Evolutionary conservation across 108 stramenopile genomes (phyloP).

Genomic region (Discostella stelligeroides): DNA sequence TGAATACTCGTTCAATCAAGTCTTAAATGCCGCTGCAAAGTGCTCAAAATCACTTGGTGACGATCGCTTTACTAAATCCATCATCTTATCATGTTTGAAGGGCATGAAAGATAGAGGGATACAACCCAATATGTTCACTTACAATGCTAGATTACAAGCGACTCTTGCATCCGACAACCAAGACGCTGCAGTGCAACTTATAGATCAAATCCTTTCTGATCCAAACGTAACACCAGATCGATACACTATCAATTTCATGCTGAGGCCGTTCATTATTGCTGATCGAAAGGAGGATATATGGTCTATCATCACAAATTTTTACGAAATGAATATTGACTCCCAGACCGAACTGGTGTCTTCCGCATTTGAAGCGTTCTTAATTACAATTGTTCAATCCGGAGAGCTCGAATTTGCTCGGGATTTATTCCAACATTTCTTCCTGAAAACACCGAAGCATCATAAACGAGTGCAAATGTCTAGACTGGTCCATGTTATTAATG

Average conservation of each 20-base stretch:
- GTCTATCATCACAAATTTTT: slow-evolving; percentile 52
- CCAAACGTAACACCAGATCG: slow-evolving; percentile 53
- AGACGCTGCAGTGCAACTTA: slow-evolving; percentile 41
- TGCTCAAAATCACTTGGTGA: slow-evolving; percentile 47
- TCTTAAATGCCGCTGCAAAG: slow-evolving; percentile 61
- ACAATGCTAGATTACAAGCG: slow-evolving; percentile 69
- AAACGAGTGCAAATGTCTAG: slow-evolving; percentile 32
- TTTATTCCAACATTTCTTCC: slow-evolving; percentile 62
- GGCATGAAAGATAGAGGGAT: slow-evolving; percentile 44
- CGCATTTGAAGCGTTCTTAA: slow-evolving; percentile 71
- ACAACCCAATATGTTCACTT: slow-evolving; percentile 54
- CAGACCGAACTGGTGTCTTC: slow-evolving; percentile 32
- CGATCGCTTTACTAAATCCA: slow-evolving; percentile 11
- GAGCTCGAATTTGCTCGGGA: slow-evolving; percentile 58
- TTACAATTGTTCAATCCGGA: slow-evolving; percentile 50
- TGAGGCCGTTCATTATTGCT: slow-evolving; percentile 54
- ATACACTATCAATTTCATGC: slow-evolving; percentile 70
- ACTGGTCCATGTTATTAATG: slow-evolving; percentile 17
- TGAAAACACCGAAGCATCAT: slow-evolving; percentile 28
- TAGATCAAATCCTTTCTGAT: slow-evolving; percentile 46
- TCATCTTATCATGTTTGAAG: slow-evolving; percentile 47
- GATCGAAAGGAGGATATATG: slow-evolving; percentile 46
- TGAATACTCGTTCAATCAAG: slow-evolving; percentile 58
- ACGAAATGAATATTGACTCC: slow-evolving; percentile 14
- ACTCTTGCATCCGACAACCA: slow-evolving; percentile 24